Conservation (phyloP, 2,329 filamentous ascomycete species). For the Pseudocercospora eumusae region DNA sequence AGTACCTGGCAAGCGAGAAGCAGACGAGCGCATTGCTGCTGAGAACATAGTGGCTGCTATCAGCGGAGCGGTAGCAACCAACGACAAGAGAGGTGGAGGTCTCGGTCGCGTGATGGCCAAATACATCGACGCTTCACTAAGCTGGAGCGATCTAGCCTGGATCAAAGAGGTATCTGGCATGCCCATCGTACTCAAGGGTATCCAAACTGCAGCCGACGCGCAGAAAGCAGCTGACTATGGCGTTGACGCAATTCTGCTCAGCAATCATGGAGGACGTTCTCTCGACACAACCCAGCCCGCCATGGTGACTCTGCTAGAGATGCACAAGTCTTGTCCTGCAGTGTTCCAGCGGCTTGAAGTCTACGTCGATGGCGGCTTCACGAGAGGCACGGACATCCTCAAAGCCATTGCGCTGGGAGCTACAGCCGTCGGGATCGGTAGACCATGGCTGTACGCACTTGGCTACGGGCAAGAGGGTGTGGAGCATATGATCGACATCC, state of each 20-base stretch:
- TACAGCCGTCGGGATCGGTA: conserved; percentile 58
- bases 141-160: conserved; percentile 63
- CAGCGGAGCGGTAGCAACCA: conserved; percentile 51
- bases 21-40: conserved; percentile 48
- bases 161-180: conserved; percentile 63
- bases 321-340: conserved; percentile 63
- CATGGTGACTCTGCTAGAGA: conserved; percentile 61
- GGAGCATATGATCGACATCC: conserved; percentile 42
- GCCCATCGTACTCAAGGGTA: conserved; percentile 64
- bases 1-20: conserved; percentile 58
- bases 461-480: conserved; percentile 59
- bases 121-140: conserved; percentile 48
- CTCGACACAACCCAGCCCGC: conserved; percentile 54
- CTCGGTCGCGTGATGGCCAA: conserved; percentile 57
- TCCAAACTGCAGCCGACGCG: conserved; percentile 55
- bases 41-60: conserved; percentile 55
- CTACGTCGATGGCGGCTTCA: conserved; percentile 55
- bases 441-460: conserved; percentile 61
- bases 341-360: conserved; percentile 53
- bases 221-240: conserved; percentile 47
- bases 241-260: conserved; percentile 54
- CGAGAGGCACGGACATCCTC: conserved; percentile 53
- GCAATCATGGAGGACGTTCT: conserved; percentile 56
- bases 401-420: conserved; percentile 59
- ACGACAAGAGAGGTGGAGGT: conserved; percentile 58